Base-by-base conservation (phyloP, 345 rosid species). In the Cochlearia excelsa region DNA sequence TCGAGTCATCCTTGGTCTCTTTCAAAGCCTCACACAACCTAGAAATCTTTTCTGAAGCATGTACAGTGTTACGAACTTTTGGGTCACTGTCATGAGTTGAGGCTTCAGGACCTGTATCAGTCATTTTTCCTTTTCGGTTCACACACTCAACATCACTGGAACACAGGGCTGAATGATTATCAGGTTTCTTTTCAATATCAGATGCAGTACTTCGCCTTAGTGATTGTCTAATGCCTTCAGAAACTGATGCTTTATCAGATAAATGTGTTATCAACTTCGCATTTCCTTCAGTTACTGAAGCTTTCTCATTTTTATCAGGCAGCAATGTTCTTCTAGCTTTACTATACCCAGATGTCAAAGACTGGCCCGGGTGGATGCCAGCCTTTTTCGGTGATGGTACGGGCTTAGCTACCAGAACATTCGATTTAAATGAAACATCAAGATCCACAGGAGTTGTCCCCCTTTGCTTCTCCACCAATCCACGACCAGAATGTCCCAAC, bases 341-440 rank as follows among this genome's bases (percentile, higher is more conserved):
- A 53, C 75, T 76, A 68, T 56, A 77, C 75, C 76, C 75, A 64
- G 81, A 82, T n/a, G 64, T 68, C 64, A 52, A 27, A 78, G 69
- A 69, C n/a, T 44, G 35, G 37, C 72, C 79, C 11, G 72, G 68
- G 69, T 34, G 60, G 33, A 58, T 49, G 26, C 51, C 59, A 30
- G 77, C 70, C 65, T 62, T 75, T 39, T 78, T 23, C 59, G 91
- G 79, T 63, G 74, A 63, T n/a, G 53, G 42, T 27, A 70, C 41
- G 0, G 86, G 78, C 79, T 91, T 88, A 60, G 90, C 98, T 67
- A 91, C 94, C 71, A 86, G 61, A 5, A 81, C 74, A 75, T 88
- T 86, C 33, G 90, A 88, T 68, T 91, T 79, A 74, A 84, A 91
- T 51, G 92, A 84, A 71, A 88, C 93, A 76, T 92, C 90, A 58